Percentiles rank a stretch among this genome's conserved stretches.
These are phyloP conservation scores for Myriosclerotinia scirpicola DNA, from an alignment of 2,329 filamentous ascomycete species.

Conservation along the genomic window DNA sequence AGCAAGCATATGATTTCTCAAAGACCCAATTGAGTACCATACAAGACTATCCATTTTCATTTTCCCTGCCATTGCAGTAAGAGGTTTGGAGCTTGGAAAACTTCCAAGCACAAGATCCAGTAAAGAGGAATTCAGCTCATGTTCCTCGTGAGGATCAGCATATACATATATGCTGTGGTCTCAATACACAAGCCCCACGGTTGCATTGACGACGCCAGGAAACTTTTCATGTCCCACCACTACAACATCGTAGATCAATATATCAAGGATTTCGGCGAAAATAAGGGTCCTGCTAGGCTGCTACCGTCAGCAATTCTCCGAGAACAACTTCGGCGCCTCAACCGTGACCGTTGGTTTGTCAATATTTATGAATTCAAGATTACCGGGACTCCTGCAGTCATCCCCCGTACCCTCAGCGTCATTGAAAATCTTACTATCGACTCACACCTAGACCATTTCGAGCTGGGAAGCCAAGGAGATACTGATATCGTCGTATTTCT, in stretches of 20 bases:
- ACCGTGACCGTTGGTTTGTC: constrained; percentile 18
- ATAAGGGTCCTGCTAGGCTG: constrained; percentile 2
- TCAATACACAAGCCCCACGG: constrained; percentile 9
- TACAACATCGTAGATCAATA: constrained; percentile 19
- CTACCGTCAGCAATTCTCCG: constrained; percentile 18
- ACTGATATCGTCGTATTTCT: constrained; percentile 13
- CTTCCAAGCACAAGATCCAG: constrained; percentile 13
- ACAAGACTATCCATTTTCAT: constrained; percentile 1
- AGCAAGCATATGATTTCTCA: constrained; percentile 1
- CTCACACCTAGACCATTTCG: background rate
- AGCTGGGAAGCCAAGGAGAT: constrained; percentile 7
- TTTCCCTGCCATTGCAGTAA: constrained; percentile 7
- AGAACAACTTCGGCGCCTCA: constrained; percentile 11
- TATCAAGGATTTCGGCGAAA: constrained; percentile 19
- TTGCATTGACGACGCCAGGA: constrained; percentile 15
- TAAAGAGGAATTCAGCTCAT: constrained; percentile 14
- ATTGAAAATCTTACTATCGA: constrained; percentile 6
- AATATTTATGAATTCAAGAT: constrained; percentile 17
- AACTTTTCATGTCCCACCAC: constrained; percentile 6
- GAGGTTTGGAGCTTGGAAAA: constrained; percentile 7
- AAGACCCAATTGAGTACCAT: constrained; percentile 13
- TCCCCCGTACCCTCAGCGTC: constrained; percentile 18
- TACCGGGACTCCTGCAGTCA: constrained; percentile 21
- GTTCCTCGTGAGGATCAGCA: constrained; percentile 21
- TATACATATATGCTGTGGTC: constrained; percentile 19